Conservation (phyloP, 1,284 basidiomycete genomes). For the Cryptococcus sp. region DNA sequence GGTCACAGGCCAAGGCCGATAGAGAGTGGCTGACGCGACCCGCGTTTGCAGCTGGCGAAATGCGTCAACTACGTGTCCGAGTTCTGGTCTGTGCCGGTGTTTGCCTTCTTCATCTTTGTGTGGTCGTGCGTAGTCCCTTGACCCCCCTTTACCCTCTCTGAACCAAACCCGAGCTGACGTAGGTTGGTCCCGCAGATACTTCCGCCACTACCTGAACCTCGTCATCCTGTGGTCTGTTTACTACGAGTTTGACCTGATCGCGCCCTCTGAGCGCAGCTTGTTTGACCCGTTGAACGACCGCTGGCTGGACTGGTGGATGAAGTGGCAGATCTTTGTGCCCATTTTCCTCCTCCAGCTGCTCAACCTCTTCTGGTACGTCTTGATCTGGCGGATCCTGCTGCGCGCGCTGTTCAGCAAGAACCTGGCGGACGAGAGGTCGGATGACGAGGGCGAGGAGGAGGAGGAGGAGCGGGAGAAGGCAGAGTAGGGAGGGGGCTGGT, state of each 20-base stretch:
- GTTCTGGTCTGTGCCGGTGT: constrained; percentile 62
- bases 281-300: constrained; percentile 65
- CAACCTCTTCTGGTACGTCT: constrained; percentile 86
- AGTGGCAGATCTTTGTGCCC: constrained; percentile 73
- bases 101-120: constrained; percentile 64
- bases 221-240: constrained; percentile 84
- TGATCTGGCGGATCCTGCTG: constrained; percentile 67
- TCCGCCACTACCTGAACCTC: constrained; percentile 91
- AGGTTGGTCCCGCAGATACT: constrained; percentile 72
- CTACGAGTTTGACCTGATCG: constrained; percentile 72
- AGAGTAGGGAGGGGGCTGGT: constrained; percentile 53
- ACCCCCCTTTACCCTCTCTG: not conserved
- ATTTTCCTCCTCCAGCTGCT: constrained; percentile 72
- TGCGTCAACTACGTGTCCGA: constrained; percentile 80
- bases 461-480: constrained; percentile 58
- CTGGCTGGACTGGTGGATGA: constrained; percentile 76
- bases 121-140: constrained; percentile 69
- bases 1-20: not conserved
- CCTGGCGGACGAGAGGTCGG: constrained; percentile 52
- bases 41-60: constrained; percentile 64
- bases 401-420: constrained; percentile 43
- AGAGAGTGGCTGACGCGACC: not conserved
- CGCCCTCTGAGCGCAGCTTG: constrained; percentile 49
- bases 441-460: constrained; percentile 51
- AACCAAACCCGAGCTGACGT: too few species aligned